These are phyloP conservation scores for Adansonia madagascariensis DNA, from an alignment of 441 rosid species.

Conservation along the genomic window DNA sequence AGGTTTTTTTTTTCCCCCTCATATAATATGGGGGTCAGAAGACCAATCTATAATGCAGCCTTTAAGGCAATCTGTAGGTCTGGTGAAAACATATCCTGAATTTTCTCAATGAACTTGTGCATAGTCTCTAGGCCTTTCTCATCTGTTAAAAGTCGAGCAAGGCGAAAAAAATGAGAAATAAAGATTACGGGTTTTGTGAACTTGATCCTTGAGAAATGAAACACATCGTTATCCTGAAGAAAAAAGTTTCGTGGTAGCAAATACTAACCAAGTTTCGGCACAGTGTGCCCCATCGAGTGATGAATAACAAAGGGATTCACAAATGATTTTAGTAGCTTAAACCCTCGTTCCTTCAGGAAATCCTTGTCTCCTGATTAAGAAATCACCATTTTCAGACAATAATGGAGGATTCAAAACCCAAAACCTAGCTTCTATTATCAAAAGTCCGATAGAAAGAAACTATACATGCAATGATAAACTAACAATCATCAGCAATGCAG, in stretches of 20 bases:
- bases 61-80: slow-evolving; percentile 2
- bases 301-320: slow-evolving; percentile 14
- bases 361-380: slow-evolving; percentile 19
- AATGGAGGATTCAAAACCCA: neutral
- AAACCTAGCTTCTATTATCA: neutral
- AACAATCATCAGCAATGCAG: slow-evolving; percentile 13
- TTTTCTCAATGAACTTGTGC: slow-evolving; percentile 23
- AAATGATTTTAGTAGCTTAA: slow-evolving; percentile 1
- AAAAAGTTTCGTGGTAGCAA: neutral
- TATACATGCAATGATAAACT: neutral
- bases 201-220: neutral
- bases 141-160: slow-evolving; percentile 1
- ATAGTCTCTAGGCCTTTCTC: slow-evolving; percentile 2
- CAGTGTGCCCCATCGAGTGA: slow-evolving; percentile 21
- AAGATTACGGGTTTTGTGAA: neutral
- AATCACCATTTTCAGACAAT: neutral
- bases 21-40: neutral
- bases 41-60: slow-evolving; percentile 20
- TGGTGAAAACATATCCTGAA: neutral
- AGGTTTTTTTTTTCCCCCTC: neutral
- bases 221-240: neutral
- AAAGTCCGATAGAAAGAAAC: neutral
- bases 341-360: slow-evolving; percentile 1
- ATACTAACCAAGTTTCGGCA: slow-evolving; percentile 20
- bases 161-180: neutral